Evolutionary conservation across 208 protist genomes (phyloP).

Genomic region (Leishmania lainsoni): DNA sequence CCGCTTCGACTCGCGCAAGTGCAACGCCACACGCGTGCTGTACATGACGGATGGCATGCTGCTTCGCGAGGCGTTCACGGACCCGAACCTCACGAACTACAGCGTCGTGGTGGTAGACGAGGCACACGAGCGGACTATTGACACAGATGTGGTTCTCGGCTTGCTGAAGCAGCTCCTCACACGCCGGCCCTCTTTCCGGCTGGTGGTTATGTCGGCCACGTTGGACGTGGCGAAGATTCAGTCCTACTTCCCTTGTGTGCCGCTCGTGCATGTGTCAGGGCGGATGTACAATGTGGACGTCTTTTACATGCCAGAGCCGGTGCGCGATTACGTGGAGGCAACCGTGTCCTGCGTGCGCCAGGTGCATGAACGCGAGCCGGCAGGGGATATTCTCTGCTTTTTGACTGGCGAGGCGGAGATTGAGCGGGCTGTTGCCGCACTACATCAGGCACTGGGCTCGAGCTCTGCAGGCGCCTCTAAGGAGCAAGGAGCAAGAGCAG

Average conservation of each 20-base stretch:
- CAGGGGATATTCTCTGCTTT: constrained; percentile 90
- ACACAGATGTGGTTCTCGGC: constrained; percentile 99
- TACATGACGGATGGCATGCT: constrained; percentile 99
- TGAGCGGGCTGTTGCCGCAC: constrained; percentile 53
- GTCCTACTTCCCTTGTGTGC: constrained; percentile 95
- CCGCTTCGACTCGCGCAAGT: constrained; percentile 97
- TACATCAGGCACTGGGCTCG: constrained; percentile 26
- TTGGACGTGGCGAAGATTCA: constrained; percentile 97
- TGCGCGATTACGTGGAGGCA: constrained; percentile 94
- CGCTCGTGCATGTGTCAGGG: constrained; percentile 97
- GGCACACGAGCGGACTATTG: constrained; percentile 99
- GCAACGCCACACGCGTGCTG: constrained; percentile 94
- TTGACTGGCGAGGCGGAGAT: constrained; percentile 91
- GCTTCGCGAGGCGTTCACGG: constrained; percentile 92
- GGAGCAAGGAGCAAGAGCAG: neutral
- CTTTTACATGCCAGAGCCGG: constrained; percentile 76
- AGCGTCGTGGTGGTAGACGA: constrained; percentile 99
- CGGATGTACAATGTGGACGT: constrained; percentile 93
- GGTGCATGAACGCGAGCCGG: constrained; percentile 70
- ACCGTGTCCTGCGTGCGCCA: constrained; percentile 65
- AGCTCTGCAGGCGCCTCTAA: neutral
- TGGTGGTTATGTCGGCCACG: constrained; percentile 98
- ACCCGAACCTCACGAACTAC: constrained; percentile 92
- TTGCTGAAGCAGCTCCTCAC: constrained; percentile 92
- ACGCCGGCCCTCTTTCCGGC: constrained; percentile 69